Evolutionary conservation across 257 asterid genomes (phyloP).

Genomic region (Perilla frutescens): DNA sequence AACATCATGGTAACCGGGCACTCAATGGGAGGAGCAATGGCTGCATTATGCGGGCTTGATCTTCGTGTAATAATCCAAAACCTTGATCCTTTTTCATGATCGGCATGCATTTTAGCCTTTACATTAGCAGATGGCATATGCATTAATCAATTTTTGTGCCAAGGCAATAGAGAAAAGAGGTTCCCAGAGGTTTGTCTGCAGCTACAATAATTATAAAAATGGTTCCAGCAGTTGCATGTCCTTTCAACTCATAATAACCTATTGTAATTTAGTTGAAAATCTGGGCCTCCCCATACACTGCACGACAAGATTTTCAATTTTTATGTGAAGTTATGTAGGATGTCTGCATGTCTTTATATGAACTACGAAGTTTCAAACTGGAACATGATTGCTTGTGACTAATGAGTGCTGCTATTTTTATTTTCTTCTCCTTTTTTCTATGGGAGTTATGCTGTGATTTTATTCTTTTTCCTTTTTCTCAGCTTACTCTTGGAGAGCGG

Average conservation of each 20-base stretch:
- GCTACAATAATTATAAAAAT: slow-evolving; percentile 16
- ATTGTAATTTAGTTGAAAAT: slow-evolving; percentile 12
- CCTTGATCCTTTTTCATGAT: slow-evolving; percentile 24
- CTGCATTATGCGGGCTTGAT: slow-evolving; percentile 93
- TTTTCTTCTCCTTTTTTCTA: slow-evolving; percentile 1
- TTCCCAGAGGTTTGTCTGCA: not conserved
- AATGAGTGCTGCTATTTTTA: slow-evolving; percentile 1
- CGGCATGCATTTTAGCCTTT: slow-evolving; percentile 10
- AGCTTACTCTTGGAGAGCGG: slow-evolving; percentile 65
- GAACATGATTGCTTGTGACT: not conserved
- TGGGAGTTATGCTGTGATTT: slow-evolving; percentile 17
- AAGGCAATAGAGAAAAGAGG: not conserved
- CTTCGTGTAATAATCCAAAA: slow-evolving; percentile 57
- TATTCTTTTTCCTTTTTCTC: slow-evolving; percentile 34
- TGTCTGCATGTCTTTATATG: slow-evolving; percentile 2
- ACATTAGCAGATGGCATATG: not conserved
- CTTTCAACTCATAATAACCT: not conserved
- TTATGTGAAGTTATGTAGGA: slow-evolving; percentile 8
- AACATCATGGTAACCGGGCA: slow-evolving; percentile 86
- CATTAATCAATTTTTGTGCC: slow-evolving; percentile 19
- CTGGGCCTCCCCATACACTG: slow-evolving; percentile 4
- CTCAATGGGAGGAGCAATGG: slow-evolving; percentile 99
- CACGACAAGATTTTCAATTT: slow-evolving; percentile 1
- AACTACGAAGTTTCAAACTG: not conserved
- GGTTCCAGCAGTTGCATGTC: not conserved